These are phyloP conservation scores for Citrus sinensis DNA, from an alignment of 345 rosid species.

Conservation along the genomic window DNA sequence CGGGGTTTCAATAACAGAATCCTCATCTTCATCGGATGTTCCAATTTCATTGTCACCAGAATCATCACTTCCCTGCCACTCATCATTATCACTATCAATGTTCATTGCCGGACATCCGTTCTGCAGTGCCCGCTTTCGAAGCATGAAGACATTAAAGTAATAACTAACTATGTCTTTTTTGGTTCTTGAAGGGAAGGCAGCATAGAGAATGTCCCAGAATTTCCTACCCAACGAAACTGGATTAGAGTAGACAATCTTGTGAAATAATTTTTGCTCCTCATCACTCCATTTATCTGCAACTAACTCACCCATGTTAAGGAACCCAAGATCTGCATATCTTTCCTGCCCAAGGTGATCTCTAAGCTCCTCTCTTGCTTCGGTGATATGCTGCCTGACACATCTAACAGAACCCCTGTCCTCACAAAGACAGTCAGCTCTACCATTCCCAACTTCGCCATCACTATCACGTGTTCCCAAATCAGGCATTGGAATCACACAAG, in stretches of 20 bases:
- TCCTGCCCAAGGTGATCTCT: conserved; percentile 43
- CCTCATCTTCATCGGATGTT: conserved; percentile 16
- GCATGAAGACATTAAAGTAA: conserved; percentile 80
- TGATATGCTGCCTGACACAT: conserved; percentile 63
- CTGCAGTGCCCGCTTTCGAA: conserved; percentile 64
- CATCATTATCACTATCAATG: conserved; percentile 73
- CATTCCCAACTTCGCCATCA: conserved; percentile 29
- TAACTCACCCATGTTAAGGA: conserved; percentile 70
- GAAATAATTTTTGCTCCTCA: conserved; percentile 61
- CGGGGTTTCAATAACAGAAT: conserved; percentile 38
- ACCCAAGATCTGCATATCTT: conserved; percentile 50
- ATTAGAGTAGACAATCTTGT: conserved; percentile 49
- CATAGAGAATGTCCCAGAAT: conserved; percentile 60
- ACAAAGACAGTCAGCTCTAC: conserved; percentile 54
- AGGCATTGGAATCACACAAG: conserved; percentile 65
- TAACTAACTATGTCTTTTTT: conserved; percentile 65
- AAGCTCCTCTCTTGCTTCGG: conserved; percentile 53
- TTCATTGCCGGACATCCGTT: conserved; percentile 56
- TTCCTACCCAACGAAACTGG: conserved; percentile 48
- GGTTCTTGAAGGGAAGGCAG: conserved; percentile 50
- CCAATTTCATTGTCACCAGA: conserved; percentile 20
- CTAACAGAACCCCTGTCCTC: conserved; percentile 48
- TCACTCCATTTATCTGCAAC: conserved; percentile 63
- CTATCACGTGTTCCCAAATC: conserved; percentile 15
- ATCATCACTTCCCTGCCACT: conserved; percentile 47